phyloP scores from a whole-genome alignment of 2,329 filamentous ascomycete species.

The Talaromyces sp. region DNA sequence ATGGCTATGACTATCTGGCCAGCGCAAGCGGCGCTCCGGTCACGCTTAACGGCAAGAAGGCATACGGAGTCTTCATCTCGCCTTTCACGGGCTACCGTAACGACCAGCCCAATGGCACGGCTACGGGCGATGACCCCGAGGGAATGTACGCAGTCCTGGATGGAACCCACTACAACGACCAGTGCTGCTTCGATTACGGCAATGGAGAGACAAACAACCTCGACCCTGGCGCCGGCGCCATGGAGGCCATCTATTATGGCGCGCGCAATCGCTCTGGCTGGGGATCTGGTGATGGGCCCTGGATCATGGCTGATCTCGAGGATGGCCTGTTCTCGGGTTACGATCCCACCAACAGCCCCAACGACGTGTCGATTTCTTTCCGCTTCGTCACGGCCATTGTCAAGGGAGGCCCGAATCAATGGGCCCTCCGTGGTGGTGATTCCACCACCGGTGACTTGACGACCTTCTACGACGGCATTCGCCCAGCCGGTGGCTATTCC shows the following conservation, averaged over 20 bases:
- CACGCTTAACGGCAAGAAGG: constrained; percentile 4
- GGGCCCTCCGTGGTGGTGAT: constrained; percentile 7
- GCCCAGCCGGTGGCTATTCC: constrained; percentile 2
- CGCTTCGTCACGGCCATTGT: constrained; percentile 5
- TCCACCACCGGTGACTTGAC: background rate
- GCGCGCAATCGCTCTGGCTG: background rate
- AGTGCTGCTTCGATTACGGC: constrained; percentile 9
- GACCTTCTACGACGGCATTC: constrained; percentile 1
- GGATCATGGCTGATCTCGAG: constrained; percentile 8
- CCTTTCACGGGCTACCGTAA: constrained; percentile 8
- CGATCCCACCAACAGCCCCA: background rate
- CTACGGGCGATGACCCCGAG: background rate
- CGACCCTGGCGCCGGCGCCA: constrained; percentile 4
- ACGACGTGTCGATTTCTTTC: background rate
- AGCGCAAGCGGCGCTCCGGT: constrained; percentile 3
- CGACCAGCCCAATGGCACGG: background rate
- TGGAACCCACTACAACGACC: constrained; percentile 7
- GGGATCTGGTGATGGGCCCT: constrained; percentile 5
- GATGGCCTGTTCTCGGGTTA: background rate
- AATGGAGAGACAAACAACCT: constrained; percentile 2
- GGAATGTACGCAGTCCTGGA: constrained; percentile 8
- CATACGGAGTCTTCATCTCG: constrained; percentile 8
- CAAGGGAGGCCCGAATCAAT: constrained; percentile 4
- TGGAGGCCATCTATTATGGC: background rate
- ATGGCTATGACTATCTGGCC: constrained; percentile 9